Evolutionary conservation across 495 filamentous ascomycete genomes (phyloP).

Genomic region (Penicillium verhagenii): DNA sequence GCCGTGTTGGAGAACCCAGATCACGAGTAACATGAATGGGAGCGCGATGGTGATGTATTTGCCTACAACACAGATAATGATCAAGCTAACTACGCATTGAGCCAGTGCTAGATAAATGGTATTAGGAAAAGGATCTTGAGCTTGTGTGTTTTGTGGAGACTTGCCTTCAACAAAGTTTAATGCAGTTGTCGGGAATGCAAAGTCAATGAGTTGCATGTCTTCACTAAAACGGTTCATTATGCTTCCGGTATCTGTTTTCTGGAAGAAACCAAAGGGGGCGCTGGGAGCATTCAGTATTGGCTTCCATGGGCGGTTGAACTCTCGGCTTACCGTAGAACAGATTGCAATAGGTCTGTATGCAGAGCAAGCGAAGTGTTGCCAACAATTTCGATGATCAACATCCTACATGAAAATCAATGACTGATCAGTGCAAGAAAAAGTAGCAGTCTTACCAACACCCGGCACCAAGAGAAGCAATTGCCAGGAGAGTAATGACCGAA

Average conservation of each 20-base stretch:
- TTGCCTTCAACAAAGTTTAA: constrained; percentile 7
- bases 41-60: constrained; percentile 23
- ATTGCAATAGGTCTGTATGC: constrained; percentile 1
- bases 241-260: constrained; percentile 20
- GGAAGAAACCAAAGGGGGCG: constrained; percentile 35
- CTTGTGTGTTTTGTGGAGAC: not conserved
- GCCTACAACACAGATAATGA: constrained; percentile 24
- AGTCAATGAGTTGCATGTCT: constrained; percentile 44
- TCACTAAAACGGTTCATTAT: constrained; percentile 19
- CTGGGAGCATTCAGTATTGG: constrained; percentile 20
- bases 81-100: constrained; percentile 17
- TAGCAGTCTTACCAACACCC: constrained; percentile 33
- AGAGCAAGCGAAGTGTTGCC: constrained; percentile 4
- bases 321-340: not conserved
- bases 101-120: not conserved
- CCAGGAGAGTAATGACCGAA: constrained; percentile 11
- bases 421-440: not conserved
- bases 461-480: constrained; percentile 25
- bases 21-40: constrained; percentile 4
- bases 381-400: constrained; percentile 9
- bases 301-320: not conserved
- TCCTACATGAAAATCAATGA: not conserved
- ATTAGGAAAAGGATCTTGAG: not conserved
- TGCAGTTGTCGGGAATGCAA: constrained; percentile 22
- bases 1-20: not conserved